Percentiles rank a stretch among this genome's conserved stretches.
phyloP scores from a whole-genome alignment of 2,329 filamentous ascomycete genomes.

The Pseudogymnoascus sp. region DNA sequence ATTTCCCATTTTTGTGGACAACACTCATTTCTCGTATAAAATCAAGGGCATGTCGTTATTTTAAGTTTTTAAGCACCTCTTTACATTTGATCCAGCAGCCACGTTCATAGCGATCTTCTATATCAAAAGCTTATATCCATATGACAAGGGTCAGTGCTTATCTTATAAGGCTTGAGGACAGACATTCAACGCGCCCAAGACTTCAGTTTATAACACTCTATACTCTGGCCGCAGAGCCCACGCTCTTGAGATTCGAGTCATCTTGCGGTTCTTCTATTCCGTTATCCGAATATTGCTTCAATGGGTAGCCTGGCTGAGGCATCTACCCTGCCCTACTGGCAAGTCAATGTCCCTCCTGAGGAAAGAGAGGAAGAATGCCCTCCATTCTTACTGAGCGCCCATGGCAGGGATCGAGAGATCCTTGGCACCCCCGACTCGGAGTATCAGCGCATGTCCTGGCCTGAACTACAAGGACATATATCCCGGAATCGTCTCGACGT shows the following conservation, averaged over 20 bases:
- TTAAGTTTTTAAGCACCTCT: neutral
- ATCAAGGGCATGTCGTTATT: neutral
- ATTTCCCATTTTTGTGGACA: neutral
- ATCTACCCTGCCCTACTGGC: conserved; percentile 60
- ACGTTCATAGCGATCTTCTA: neutral
- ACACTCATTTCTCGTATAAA: neutral
- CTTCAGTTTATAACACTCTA: neutral
- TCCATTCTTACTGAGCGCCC: conserved; percentile 55
- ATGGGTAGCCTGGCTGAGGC: conserved; percentile 3
- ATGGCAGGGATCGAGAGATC: conserved; percentile 61
- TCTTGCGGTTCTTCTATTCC: neutral
- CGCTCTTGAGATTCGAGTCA: neutral
- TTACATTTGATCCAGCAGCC: neutral
- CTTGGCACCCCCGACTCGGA: conserved; percentile 62
- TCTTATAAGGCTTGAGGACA: neutral
- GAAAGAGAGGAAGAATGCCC: conserved; percentile 63
- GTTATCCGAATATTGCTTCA: neutral
- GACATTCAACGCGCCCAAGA: neutral
- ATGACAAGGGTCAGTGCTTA: neutral
- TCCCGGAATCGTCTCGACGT: conserved; percentile 59
- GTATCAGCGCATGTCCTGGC: conserved; percentile 62
- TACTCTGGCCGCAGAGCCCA: neutral
- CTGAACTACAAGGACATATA: conserved; percentile 56
- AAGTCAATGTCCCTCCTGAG: conserved; percentile 63
- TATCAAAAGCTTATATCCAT: conserved; percentile 6